phyloP scores from a whole-genome alignment of 139 green algal genomes.

The Tetraselmis striata region DNA sequence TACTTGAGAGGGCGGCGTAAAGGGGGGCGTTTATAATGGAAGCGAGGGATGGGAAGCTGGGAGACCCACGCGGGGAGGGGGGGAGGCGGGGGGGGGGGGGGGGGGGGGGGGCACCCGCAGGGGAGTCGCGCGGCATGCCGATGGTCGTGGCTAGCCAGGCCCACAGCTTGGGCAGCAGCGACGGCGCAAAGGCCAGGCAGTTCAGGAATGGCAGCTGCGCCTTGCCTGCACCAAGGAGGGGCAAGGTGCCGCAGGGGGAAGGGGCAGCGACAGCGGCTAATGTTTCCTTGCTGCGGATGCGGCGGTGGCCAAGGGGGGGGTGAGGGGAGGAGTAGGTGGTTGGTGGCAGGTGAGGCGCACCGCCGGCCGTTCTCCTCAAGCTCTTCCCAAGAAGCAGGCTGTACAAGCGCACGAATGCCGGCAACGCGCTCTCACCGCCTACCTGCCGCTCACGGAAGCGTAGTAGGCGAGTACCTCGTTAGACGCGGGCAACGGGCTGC shows the following conservation, averaged over 20 bases:
- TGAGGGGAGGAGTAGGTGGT: too few relatives aligned
- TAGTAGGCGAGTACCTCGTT: too few relatives aligned
- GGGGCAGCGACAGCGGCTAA: background rate
- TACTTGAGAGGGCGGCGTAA: too few relatives aligned
- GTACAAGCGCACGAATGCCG: background rate
- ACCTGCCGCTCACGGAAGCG: too few relatives aligned
- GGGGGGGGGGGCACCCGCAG: background rate
- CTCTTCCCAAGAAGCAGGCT: background rate
- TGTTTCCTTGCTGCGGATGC: background rate
- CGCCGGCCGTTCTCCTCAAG: background rate
- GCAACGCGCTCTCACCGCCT: background rate
- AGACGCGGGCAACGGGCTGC: too few relatives aligned
- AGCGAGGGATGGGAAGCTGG: conserved; percentile 4
- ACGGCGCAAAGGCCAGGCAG: background rate
- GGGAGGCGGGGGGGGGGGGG: too few relatives aligned
- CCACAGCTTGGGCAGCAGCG: background rate
- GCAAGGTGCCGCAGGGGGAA: too few relatives aligned
- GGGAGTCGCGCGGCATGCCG: background rate
- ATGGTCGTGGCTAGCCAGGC: background rate
- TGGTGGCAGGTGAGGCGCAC: too few relatives aligned
- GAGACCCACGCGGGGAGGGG: background rate
- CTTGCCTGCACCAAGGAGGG: background rate
- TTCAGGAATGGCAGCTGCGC: background rate
- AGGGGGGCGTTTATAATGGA: conserved; percentile 34
- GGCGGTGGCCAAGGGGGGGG: background rate